These are phyloP conservation scores for Ramaria sp. DNA, from an alignment of 768 basidiomycete genomes.

Conservation along the genomic window DNA sequence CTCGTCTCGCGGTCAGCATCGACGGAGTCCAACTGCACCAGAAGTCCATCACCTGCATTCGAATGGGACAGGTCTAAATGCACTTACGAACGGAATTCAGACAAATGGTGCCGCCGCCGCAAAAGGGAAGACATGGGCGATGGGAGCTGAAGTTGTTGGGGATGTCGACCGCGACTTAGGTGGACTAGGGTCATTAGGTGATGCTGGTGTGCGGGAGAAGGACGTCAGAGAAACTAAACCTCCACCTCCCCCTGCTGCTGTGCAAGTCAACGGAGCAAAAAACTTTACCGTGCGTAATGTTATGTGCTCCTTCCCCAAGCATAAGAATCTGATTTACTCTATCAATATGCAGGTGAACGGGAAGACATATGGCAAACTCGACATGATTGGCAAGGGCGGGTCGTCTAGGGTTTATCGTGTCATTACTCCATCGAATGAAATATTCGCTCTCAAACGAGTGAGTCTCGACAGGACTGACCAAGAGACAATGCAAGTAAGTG, in stretches of 20 bases:
- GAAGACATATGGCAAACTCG: slow-evolving; percentile 72
- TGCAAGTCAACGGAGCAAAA: slow-evolving; percentile 1
- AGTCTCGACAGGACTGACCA: slow-evolving; percentile 80
- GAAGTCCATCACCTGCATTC: slow-evolving; percentile 35
- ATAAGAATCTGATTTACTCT: background rate
- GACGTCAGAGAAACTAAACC: background rate
- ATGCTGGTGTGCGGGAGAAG: slow-evolving; percentile 17
- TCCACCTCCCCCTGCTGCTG: background rate
- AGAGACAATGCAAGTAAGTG: slow-evolving; percentile 56
- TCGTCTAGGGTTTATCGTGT: slow-evolving; percentile 95
- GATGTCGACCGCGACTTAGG: slow-evolving; percentile 22
- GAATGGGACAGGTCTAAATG: slow-evolving; percentile 21
- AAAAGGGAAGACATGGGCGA: slow-evolving; percentile 34
- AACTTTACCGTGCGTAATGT: background rate
- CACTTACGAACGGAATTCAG: slow-evolving; percentile 13
- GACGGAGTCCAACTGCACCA: slow-evolving; percentile 61
- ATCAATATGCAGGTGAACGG: slow-evolving; percentile 52
- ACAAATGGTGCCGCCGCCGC: slow-evolving; percentile 8
- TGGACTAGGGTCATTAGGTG: slow-evolving; percentile 9
- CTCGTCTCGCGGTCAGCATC: slow-evolving; percentile 29
- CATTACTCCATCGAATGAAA: slow-evolving; percentile 59
- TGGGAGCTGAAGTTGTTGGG: slow-evolving; percentile 28
- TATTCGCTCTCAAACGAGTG: slow-evolving; percentile 90
- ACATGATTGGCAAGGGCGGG: slow-evolving; percentile 87
- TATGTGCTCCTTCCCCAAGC: background rate